A percentile compares a stretch with the other conserved stretches of the same genome.
These are phyloP conservation scores for Hymenoscyphus linearis DNA, from an alignment of 2,329 filamentous ascomycete species.

Conservation along the genomic window DNA sequence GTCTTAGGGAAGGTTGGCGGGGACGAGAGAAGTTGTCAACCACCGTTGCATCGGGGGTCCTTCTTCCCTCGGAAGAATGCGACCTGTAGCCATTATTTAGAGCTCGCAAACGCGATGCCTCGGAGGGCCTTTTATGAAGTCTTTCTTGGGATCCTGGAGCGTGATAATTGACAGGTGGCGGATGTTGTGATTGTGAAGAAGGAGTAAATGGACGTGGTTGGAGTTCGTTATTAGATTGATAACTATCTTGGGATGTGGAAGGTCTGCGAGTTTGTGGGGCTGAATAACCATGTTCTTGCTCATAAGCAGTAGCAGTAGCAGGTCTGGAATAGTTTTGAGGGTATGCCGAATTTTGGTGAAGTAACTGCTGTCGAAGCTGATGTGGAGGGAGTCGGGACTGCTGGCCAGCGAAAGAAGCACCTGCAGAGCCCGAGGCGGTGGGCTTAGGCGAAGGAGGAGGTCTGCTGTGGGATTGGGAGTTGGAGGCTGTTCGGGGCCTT, in stretches of 20 bases:
- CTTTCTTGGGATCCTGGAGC: not conserved
- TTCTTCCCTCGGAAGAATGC: constrained; percentile 22
- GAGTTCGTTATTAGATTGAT: constrained; percentile 15
- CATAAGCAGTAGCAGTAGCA: constrained; percentile 9
- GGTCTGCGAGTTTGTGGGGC: constrained; percentile 16
- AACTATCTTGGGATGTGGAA: constrained; percentile 25
- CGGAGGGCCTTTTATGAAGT: constrained; percentile 27
- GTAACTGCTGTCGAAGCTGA: not conserved
- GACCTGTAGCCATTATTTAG: constrained; percentile 30
- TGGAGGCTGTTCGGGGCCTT: constrained; percentile 21
- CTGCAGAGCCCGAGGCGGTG: constrained; percentile 2
- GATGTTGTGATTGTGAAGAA: constrained; percentile 12
- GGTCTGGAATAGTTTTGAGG: too few species aligned
- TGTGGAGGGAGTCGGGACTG: not conserved
- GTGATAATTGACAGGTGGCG: constrained; percentile 6
- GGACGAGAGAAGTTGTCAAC: constrained; percentile 30
- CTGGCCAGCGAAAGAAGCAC: not conserved
- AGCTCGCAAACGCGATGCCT: constrained; percentile 30
- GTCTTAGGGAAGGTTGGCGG: constrained; percentile 25
- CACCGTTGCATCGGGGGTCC: constrained; percentile 19
- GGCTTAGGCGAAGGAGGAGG: constrained; percentile 3
- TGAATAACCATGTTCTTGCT: constrained; percentile 1
- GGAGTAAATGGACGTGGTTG: constrained; percentile 23
- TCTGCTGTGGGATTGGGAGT: not conserved
- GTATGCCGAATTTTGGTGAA: too few species aligned